These are phyloP conservation scores for Beauveria sp. DNA, from an alignment of 2,329 filamentous ascomycete genomes.

Conservation along the genomic window DNA sequence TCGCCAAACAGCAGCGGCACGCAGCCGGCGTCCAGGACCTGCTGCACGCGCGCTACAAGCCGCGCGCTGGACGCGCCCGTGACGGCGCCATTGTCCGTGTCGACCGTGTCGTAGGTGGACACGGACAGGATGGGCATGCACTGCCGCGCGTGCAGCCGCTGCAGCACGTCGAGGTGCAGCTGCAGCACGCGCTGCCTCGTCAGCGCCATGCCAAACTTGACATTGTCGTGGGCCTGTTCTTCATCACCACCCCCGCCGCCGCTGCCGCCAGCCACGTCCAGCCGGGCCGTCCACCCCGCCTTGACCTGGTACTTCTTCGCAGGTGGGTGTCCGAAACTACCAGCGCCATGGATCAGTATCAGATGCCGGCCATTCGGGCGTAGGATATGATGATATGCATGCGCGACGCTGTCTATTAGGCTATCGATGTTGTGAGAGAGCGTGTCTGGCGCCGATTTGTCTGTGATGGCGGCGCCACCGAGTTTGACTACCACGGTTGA, in stretches of 20 bases:
- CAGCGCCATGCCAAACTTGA: slow-evolving; percentile 11
- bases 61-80: not conserved
- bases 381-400: slow-evolving; percentile 1
- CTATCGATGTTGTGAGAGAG: slow-evolving; percentile 1
- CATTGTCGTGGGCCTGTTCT: not conserved
- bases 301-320: slow-evolving; percentile 12
- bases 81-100: slow-evolving; percentile 1
- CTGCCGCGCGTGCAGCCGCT: not conserved
- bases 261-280: not conserved
- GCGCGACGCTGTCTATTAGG: slow-evolving; percentile 3
- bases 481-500: slow-evolving; percentile 9
- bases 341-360: slow-evolving; percentile 10
- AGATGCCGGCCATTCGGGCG: not conserved
- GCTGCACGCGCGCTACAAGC: slow-evolving; percentile 1
- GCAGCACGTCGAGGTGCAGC: slow-evolving; percentile 1
- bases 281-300: not conserved
- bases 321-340: slow-evolving; percentile 12
- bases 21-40: not conserved
- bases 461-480: slow-evolving; percentile 12
- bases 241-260: not conserved
- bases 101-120: slow-evolving; percentile 10
- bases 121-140: slow-evolving; percentile 9
- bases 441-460: slow-evolving; percentile 6
- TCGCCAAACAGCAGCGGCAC: slow-evolving; percentile 9
- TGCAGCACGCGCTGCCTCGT: slow-evolving; percentile 10